These are phyloP conservation scores for Komagataella pseudopastoris DNA, from an alignment of 805 yeast species.

Conservation along the genomic window DNA sequence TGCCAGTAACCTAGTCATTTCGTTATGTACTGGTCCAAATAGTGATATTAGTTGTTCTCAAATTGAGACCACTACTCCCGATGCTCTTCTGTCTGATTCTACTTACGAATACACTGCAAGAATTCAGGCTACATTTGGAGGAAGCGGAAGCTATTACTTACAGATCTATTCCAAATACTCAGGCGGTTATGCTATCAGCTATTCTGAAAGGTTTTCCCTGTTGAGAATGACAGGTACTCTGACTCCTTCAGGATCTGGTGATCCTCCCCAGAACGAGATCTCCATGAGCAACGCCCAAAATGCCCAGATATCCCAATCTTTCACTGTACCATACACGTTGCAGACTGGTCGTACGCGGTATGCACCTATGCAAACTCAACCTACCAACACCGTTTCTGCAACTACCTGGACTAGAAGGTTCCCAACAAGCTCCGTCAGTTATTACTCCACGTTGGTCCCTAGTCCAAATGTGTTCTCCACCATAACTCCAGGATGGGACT, in stretches of 20 bases:
- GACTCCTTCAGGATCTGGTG: slow-evolving; percentile 32
- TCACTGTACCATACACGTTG: slow-evolving; percentile 53
- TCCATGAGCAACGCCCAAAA: slow-evolving; percentile 21
- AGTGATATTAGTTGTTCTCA: slow-evolving; percentile 26
- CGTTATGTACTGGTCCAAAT: slow-evolving; percentile 60
- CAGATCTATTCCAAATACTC: slow-evolving; percentile 44
- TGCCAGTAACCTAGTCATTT: slow-evolving; percentile 32
- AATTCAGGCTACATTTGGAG: slow-evolving; percentile 30
- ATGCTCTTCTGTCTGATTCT: slow-evolving; percentile 17
- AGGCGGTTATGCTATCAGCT: slow-evolving; percentile 43
- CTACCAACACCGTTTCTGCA: slow-evolving; percentile 55
- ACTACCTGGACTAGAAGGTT: slow-evolving; percentile 52
- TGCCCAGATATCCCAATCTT: slow-evolving; percentile 33
- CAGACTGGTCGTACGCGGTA: slow-evolving; percentile 72
- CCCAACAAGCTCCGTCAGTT: slow-evolving; percentile 57
- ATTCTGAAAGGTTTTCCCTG: slow-evolving; percentile 52
- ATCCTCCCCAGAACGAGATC: slow-evolving; percentile 28
- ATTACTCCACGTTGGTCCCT: slow-evolving; percentile 31
- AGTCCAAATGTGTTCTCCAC: slow-evolving; percentile 47
- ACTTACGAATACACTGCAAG: slow-evolving; percentile 23
- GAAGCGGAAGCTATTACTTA: slow-evolving; percentile 57
- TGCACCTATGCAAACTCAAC: slow-evolving; percentile 93
- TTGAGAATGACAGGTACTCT: slow-evolving; percentile 59
- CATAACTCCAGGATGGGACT: slow-evolving; percentile 75
- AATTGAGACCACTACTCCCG: slow-evolving; percentile 16